Conservation (phyloP, 805 yeast species). For the Kluyveromyces siamensis region DNA sequence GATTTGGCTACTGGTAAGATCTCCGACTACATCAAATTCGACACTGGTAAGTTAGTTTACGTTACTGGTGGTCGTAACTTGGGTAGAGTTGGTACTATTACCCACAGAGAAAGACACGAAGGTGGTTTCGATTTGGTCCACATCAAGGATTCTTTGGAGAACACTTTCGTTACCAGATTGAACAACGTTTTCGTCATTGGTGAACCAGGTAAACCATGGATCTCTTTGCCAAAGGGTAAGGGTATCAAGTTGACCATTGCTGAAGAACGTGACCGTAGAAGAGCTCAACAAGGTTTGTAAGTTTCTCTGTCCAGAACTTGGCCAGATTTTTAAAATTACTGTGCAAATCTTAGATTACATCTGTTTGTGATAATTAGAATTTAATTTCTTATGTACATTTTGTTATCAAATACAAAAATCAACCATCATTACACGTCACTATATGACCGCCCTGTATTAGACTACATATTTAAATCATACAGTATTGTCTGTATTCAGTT, state of each 20-base stretch:
- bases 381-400: slow-evolving; percentile 3
- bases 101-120: slow-evolving; percentile 95
- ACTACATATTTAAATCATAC: too few relatives aligned
- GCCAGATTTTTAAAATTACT: slow-evolving; percentile 2
- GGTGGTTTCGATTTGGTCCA: slow-evolving; percentile 97
- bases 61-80: slow-evolving; percentile 97
- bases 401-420: slow-evolving; percentile 1
- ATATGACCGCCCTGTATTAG: too few relatives aligned
- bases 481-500: background rate
- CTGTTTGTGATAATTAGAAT: slow-evolving; percentile 4
- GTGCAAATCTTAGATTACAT: slow-evolving; percentile 1
- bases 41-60: slow-evolving; percentile 85
- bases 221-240: slow-evolving; percentile 97
- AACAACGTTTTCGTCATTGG: slow-evolving; percentile 90
- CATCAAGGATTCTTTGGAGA: slow-evolving; percentile 90
- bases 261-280: slow-evolving; percentile 98
- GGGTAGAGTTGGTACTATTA: slow-evolving; percentile 95
- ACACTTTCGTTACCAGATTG: slow-evolving; percentile 92
- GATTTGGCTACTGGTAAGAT: slow-evolving; percentile 95
- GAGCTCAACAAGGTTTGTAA: slow-evolving; percentile 66
- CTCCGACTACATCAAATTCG: slow-evolving; percentile 81
- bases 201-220: slow-evolving; percentile 90
- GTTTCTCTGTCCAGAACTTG: slow-evolving; percentile 5
- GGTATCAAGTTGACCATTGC: slow-evolving; percentile 94
- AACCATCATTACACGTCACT: background rate